Evolutionary conservation across 495 filamentous ascomycete species (phyloP).

Genomic region (Paragyromitra xinjiangensis): DNA sequence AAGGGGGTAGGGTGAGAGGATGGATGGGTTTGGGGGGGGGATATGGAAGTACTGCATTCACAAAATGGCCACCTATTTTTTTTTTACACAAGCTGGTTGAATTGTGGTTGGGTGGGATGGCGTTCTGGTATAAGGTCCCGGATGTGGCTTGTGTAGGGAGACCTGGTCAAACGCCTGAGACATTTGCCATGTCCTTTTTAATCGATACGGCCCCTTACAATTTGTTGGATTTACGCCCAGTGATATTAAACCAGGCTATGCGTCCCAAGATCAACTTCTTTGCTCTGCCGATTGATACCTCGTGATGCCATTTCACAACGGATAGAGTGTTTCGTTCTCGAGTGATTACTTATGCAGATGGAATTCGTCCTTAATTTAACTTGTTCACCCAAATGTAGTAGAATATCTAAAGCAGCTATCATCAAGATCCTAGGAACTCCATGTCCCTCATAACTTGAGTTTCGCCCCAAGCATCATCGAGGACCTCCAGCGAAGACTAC

Average conservation of each 20-base stretch:
- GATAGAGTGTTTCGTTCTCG: background rate
- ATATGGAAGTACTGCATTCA: conserved; percentile 12
- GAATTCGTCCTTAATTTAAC: background rate
- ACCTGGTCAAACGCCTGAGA: background rate
- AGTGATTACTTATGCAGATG: background rate
- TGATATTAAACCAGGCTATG: background rate
- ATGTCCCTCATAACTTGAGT: background rate
- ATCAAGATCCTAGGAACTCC: background rate
- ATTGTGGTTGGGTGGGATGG: background rate
- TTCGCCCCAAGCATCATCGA: background rate
- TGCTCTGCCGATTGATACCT: background rate
- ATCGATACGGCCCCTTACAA: background rate
- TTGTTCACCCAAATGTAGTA: background rate
- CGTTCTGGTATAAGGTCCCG: too few species aligned
- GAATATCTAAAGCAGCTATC: background rate
- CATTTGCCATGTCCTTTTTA: background rate
- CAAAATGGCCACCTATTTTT: conserved; percentile 24
- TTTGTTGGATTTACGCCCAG: background rate
- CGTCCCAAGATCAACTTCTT: background rate
- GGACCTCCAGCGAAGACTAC: background rate
- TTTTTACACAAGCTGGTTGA: background rate
- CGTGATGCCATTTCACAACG: background rate
- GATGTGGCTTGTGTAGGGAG: background rate
- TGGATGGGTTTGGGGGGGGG: background rate
- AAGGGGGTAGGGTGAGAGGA: background rate